phyloP scores from a whole-genome alignment of 2,329 filamentous ascomycete species.

The Pseudomassariella vexata region DNA sequence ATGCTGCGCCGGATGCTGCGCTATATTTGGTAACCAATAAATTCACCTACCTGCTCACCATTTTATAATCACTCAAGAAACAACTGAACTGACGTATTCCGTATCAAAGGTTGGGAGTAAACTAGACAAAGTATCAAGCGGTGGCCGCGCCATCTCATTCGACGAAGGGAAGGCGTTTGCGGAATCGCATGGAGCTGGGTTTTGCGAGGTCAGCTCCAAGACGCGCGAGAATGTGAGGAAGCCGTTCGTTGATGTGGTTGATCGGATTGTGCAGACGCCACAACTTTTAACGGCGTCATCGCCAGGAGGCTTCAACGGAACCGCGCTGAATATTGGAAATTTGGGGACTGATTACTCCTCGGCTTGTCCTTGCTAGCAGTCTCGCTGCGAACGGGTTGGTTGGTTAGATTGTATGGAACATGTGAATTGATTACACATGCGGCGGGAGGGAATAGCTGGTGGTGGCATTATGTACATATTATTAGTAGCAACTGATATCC shows the following conservation, averaged over 20 bases:
- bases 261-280: constrained; percentile 39
- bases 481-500: constrained; percentile 3
- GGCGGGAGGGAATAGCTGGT: background rate
- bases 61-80: too few relatives aligned
- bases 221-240: constrained; percentile 44
- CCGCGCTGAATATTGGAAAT: constrained; percentile 22
- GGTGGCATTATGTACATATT: constrained; percentile 1
- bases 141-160: constrained; percentile 34
- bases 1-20: constrained; percentile 41
- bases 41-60: background rate
- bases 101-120: constrained; percentile 42
- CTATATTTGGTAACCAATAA: constrained; percentile 37
- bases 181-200: constrained; percentile 35
- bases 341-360: constrained; percentile 18
- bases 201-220: constrained; percentile 50
- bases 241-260: constrained; percentile 47
- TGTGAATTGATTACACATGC: too few relatives aligned
- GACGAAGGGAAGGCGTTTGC: constrained; percentile 44
- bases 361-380: constrained; percentile 25
- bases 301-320: constrained; percentile 15
- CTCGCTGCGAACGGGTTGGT: too few relatives aligned
- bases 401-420: too few relatives aligned
- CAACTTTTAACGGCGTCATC: constrained; percentile 29
- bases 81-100: constrained; percentile 10
- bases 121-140: constrained; percentile 36